These are phyloP conservation scores for Cyamopsis tetragonoloba DNA, from an alignment of 306 rosid species.

Conservation along the genomic window DNA sequence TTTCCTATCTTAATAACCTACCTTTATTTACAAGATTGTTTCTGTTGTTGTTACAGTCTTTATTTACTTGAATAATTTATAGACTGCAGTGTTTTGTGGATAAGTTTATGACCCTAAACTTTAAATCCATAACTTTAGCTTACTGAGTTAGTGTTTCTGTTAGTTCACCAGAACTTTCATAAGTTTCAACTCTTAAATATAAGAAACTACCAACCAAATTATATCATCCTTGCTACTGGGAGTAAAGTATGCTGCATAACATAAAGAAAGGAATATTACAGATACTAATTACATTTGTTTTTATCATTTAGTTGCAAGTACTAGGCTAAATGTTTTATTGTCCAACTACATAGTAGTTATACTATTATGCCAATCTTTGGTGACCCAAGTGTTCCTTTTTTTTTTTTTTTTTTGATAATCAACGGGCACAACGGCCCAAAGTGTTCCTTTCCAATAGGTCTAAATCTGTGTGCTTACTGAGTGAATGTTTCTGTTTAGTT, in stretches of 20 bases:
- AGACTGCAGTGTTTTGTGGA: background rate
- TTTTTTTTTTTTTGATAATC: too few relatives aligned
- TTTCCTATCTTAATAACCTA: background rate
- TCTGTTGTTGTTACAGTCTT: background rate
- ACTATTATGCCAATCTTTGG: too few relatives aligned
- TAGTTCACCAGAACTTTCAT: background rate
- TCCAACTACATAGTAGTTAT: background rate
- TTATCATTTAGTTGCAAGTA: background rate
- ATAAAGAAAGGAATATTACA: background rate
- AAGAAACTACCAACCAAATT: background rate
- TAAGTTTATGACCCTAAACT: too few relatives aligned
- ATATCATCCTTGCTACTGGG: background rate
- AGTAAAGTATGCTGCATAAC: background rate
- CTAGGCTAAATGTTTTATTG: background rate
- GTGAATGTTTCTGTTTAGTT: background rate
- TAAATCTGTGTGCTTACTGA: background rate
- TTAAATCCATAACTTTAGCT: too few relatives aligned
- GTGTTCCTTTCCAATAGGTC: too few relatives aligned
- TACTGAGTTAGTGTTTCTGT: background rate
- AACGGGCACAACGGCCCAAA: too few relatives aligned
- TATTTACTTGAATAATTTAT: background rate
- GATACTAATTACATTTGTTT: background rate
- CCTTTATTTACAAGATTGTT: background rate
- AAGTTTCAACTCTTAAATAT: background rate
- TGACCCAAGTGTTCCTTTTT: too few relatives aligned